Evolutionary conservation across 148 eudicot species (phyloP).

Genomic region (Persicaria tinctoria): DNA sequence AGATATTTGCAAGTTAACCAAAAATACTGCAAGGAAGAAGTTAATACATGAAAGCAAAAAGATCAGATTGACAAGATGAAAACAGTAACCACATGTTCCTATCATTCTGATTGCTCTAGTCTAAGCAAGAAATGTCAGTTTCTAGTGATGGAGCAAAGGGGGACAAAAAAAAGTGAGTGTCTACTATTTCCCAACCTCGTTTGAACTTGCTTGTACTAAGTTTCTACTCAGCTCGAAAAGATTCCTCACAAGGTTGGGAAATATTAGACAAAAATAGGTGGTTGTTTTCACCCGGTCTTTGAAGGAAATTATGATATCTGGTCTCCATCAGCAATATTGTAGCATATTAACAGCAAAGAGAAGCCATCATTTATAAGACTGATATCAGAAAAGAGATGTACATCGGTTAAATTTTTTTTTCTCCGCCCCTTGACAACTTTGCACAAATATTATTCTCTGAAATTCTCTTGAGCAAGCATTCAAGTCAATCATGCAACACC

Average conservation of each 20-base stretch:
- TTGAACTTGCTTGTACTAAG: background rate
- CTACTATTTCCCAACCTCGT: background rate
- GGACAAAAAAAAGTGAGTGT: background rate
- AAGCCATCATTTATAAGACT: background rate
- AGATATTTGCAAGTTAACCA: background rate
- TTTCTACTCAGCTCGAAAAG: background rate
- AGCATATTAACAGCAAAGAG: background rate
- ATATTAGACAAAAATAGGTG: background rate
- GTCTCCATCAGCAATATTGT: background rate
- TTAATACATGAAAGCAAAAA: background rate
- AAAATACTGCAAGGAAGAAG: background rate
- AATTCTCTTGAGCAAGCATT: background rate
- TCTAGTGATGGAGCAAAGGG: background rate
- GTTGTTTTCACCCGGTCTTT: background rate
- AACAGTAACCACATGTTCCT: background rate
- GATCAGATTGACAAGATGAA: background rate
- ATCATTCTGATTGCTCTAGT: background rate
- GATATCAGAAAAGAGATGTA: background rate
- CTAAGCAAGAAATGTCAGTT: background rate
- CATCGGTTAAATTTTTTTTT: background rate
- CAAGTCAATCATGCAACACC: background rate
- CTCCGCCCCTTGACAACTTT: background rate
- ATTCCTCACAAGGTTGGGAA: background rate
- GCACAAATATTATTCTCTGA: background rate
- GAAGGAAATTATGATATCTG: background rate